Percentiles rank a stretch among this genome's conserved stretches.
Evolutionary conservation across 139 green algal species (phyloP).

Genomic region (Edaphochlamys debaryana): DNA sequence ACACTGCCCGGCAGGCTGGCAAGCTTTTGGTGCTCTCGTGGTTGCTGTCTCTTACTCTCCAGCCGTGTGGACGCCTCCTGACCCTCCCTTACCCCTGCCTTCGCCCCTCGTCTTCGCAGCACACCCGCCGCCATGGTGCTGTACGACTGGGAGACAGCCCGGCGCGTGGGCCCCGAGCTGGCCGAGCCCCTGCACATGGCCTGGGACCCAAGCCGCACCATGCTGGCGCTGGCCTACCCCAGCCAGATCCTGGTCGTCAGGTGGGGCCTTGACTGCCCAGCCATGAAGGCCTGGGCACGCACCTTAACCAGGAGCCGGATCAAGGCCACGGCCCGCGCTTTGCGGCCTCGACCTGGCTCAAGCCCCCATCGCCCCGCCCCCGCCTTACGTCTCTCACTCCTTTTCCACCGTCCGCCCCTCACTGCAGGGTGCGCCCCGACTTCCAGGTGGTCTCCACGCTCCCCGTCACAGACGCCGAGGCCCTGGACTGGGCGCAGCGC

Average conservation of each 20-base stretch:
- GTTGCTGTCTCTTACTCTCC: too few relatives aligned
- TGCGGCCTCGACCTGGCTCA: too few relatives aligned
- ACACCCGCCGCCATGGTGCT: neutral
- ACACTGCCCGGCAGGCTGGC: too few relatives aligned
- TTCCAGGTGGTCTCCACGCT: slow-evolving; percentile 49
- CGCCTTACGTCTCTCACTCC: too few relatives aligned
- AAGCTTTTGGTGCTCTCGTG: too few relatives aligned
- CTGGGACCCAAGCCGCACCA: slow-evolving; percentile 60
- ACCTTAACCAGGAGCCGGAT: too few relatives aligned
- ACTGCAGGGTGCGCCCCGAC: slow-evolving; percentile 13
- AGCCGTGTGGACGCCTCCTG: too few relatives aligned
- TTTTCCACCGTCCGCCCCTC: neutral
- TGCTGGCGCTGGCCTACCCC: slow-evolving; percentile 61
- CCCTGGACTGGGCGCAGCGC: slow-evolving; percentile 54
- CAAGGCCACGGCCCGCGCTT: too few relatives aligned
- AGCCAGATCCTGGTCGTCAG: slow-evolving; percentile 58
- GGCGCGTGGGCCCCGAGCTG: slow-evolving; percentile 56
- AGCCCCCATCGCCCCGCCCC: too few relatives aligned
- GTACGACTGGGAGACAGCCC: slow-evolving; percentile 10
- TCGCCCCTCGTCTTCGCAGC: neutral
- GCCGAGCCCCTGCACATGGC: slow-evolving; percentile 51
- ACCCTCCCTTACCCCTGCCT: too few relatives aligned
- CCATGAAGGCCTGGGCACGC: too few relatives aligned
- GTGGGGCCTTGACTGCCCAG: too few relatives aligned
- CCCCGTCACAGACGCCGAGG: slow-evolving; percentile 45